Evolutionary conservation across 805 yeast genomes (phyloP), one percentile per base, ranked within the genome.

Genomic region (Wickerhamiella nectarea): DNA sequence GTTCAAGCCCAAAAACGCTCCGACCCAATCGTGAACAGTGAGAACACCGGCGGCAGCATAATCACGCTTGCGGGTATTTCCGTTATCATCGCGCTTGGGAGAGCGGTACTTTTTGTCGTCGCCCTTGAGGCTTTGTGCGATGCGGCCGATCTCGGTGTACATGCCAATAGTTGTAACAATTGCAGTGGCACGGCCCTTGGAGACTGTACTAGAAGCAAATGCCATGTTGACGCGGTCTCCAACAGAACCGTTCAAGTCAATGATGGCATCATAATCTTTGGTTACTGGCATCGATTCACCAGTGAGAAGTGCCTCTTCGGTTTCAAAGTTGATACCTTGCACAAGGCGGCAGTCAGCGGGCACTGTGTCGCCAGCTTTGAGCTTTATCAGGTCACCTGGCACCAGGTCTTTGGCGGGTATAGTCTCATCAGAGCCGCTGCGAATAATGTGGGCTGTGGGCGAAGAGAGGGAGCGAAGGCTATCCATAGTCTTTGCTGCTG

Each of bases 131-230:
- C 43, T 40, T 9, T 24, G 33, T 57, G 85, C 89, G 12, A 87
- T 95, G 34, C 80, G 69, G 43, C 97, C 97, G 63, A 87, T 84
- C 34, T 89, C 95, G 3, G 97, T 87, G 50, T 76, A 73, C 34
- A 73, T 68, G 33, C 94, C 93, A 3, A 95, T 89, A 7, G 86
- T 93, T 34, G 89, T 72, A 18, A 87, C 97, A 36, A 87, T 71
- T 49, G 96, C 97, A 2, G 80, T 58, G n/a, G 95, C 97, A 56
- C 81, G 87, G 20, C 97, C 97, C 58, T 85, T 94, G 54, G 94
- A 75, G 4, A 87, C 95, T 53, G 87, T 67, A 4, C 96, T 87
- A 38, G 96, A 96, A 95, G 87, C 85, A 57, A 74, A 86, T 1
- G 93, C 96, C 50, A 87, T 80, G 45, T 78, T 76, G 10, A 67